A percentile compares a stretch with the other conserved stretches of the same genome.
These are phyloP conservation scores for Trichophyton equinum DNA, from an alignment of 2,329 filamentous ascomycete genomes.

Conservation along the genomic window DNA sequence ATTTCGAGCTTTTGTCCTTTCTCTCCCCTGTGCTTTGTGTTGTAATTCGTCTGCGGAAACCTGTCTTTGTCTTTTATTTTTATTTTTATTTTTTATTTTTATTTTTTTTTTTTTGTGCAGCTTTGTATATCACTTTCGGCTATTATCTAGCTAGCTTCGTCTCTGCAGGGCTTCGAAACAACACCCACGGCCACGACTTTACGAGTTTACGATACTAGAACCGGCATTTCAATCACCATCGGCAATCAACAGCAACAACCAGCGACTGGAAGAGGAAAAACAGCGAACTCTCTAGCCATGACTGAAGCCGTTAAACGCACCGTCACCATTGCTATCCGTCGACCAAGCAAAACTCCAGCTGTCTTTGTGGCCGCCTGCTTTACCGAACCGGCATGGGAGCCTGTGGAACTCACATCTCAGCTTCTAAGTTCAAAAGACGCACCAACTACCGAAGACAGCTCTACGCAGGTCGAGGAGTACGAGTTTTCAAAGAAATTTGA, in stretches of 20 bases:
- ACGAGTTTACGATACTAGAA: conserved; percentile 3
- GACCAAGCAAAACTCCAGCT: conserved; percentile 17
- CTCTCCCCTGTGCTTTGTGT: neutral
- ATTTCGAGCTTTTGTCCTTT: neutral
- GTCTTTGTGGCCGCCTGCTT: conserved; percentile 20
- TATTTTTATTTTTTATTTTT: neutral
- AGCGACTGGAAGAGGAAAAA: neutral
- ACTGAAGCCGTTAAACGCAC: conserved; percentile 6
- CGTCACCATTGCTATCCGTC: conserved; percentile 20
- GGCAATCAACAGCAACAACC: neutral
- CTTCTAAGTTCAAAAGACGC: conserved; percentile 7
- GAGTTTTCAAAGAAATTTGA: conserved; percentile 10
- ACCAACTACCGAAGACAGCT: conserved; percentile 6
- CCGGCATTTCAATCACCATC: too few relatives aligned
- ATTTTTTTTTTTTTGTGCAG: neutral
- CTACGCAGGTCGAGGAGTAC: conserved; percentile 12
- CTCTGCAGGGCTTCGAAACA: neutral
- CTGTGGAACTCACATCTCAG: conserved; percentile 18
- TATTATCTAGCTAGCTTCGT: neutral
- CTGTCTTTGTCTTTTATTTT: too few relatives aligned
- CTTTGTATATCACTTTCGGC: neutral
- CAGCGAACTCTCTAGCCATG: conserved; percentile 1
- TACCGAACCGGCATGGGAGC: conserved; percentile 21
- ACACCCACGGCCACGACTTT: conserved; percentile 1
- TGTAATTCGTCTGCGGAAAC: neutral